Evolutionary conservation across 495 filamentous ascomycete genomes (phyloP).

Genomic region (Lophiostoma macrostomum): DNA sequence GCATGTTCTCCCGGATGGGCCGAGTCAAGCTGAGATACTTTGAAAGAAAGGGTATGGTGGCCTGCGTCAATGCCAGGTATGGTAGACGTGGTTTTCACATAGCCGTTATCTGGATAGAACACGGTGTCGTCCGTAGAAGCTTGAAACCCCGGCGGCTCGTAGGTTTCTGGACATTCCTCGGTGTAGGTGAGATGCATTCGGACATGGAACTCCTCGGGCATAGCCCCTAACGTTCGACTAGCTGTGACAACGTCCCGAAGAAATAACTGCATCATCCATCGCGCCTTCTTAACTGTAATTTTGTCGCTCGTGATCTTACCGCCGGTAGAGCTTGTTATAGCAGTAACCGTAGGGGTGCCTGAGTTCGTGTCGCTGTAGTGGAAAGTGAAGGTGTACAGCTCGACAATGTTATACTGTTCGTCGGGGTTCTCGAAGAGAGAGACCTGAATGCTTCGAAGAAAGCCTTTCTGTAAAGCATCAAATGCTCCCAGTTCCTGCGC

Average conservation of each 20-base stretch:
- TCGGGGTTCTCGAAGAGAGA: constrained; percentile 45
- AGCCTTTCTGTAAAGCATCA: constrained; percentile 42
- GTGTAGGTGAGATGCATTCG: constrained; percentile 50
- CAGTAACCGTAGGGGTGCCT: too few species aligned
- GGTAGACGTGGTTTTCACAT: constrained; percentile 37
- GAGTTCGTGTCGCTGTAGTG: constrained; percentile 39
- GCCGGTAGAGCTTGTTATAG: constrained; percentile 38
- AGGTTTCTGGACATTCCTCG: constrained; percentile 41
- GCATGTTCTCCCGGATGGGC: background rate
- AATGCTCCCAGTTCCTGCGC: constrained; percentile 52
- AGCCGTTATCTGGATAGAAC: constrained; percentile 41
- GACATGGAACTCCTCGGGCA: constrained; percentile 44
- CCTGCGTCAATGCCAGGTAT: constrained; percentile 41
- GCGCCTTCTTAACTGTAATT: constrained; percentile 41
- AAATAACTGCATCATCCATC: constrained; percentile 42
- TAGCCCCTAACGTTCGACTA: constrained; percentile 42
- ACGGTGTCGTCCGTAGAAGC: constrained; percentile 37
- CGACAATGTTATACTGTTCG: constrained; percentile 43
- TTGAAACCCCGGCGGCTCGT: constrained; percentile 46
- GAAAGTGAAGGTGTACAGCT: constrained; percentile 53
- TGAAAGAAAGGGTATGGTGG: constrained; percentile 44
- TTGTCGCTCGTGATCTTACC: constrained; percentile 41
- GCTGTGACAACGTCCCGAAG: constrained; percentile 41
- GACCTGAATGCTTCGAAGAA: constrained; percentile 48
- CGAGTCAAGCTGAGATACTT: constrained; percentile 37